A percentile compares a stretch with the other conserved stretches of the same genome.
phyloP scores from a whole-genome alignment of 2,329 filamentous ascomycete genomes.

The Chaetothyriales sp. region DNA sequence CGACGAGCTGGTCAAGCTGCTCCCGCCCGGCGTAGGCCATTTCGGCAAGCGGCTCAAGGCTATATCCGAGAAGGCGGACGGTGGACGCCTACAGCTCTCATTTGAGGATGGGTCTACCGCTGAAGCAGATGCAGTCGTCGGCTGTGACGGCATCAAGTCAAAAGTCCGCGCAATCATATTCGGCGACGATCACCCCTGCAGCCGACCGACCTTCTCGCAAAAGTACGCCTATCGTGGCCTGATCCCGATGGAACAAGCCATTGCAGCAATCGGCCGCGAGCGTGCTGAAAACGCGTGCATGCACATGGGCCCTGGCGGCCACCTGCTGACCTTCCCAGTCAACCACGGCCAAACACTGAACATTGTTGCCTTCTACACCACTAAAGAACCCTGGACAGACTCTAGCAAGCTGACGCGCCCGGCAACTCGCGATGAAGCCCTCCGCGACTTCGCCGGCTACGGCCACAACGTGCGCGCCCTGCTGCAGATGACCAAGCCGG shows the following conservation, averaged over 20 bases:
- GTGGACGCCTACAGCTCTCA: conserved; percentile 23
- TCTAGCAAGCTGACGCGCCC: conserved; percentile 26
- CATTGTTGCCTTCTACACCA: conserved; percentile 33
- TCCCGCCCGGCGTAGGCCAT: conserved; percentile 27
- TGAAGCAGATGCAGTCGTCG: conserved; percentile 31
- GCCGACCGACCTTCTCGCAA: conserved; percentile 31
- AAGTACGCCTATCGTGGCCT: conserved; percentile 49
- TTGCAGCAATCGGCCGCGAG: conserved; percentile 34
- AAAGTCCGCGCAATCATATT: conserved; percentile 38
- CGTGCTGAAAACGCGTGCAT: conserved; percentile 32
- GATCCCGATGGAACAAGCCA: conserved; percentile 42
- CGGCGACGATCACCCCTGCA: conserved; percentile 31
- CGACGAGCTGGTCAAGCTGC: conserved; percentile 33
- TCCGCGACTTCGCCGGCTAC: conserved; percentile 13
- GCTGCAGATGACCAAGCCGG: conserved; percentile 19
- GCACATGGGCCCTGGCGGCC: conserved; percentile 43
- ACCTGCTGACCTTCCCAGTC: conserved; percentile 48
- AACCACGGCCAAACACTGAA: conserved; percentile 43
- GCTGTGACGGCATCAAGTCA: conserved; percentile 51
- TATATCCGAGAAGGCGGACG: not conserved
- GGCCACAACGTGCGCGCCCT: conserved; percentile 14
- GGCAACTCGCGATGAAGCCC: conserved; percentile 14
- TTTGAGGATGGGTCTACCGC: conserved; percentile 31
- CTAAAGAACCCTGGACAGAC: conserved; percentile 28
- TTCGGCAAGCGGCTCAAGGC: conserved; percentile 27